These are phyloP conservation scores for Chenopodium suecicum DNA, from an alignment of 148 eudicot species.

Conservation along the genomic window DNA sequence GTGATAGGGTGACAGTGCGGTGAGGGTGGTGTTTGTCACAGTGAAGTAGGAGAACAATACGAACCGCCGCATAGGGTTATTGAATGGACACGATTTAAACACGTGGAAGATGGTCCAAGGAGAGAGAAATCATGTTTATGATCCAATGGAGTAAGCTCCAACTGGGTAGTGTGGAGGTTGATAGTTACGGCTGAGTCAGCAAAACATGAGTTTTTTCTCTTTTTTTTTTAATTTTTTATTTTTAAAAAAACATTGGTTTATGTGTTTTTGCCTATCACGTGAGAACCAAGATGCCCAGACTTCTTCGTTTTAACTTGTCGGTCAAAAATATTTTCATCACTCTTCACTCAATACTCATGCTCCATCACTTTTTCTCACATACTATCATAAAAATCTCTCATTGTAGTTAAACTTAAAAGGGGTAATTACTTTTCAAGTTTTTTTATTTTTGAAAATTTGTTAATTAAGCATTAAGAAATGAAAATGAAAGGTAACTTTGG, in stretches of 20 bases:
- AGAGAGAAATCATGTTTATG: not conserved
- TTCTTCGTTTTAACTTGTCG: constrained; percentile 41
- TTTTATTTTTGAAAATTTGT: too few species aligned
- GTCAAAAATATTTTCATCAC: constrained; percentile 31
- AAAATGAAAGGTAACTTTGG: too few species aligned
- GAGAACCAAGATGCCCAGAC: constrained; percentile 54
- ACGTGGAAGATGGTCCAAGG: constrained; percentile 3
- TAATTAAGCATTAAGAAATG: too few species aligned
- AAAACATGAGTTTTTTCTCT: not conserved
- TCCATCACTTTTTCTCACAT: not conserved
- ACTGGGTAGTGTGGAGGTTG: constrained; percentile 19
- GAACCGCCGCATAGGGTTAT: constrained; percentile 29
- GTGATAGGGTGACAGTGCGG: constrained; percentile 18
- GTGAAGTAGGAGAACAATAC: not conserved
- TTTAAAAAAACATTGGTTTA: constrained; percentile 17
- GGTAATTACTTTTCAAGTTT: too few species aligned
- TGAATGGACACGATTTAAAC: constrained; percentile 14
- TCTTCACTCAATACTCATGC: constrained; percentile 15
- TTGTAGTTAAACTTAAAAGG: too few species aligned
- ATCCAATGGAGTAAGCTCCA: constrained; percentile 6
- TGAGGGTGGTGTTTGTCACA: constrained; percentile 15
- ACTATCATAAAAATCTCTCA: not conserved
- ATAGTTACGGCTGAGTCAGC: constrained; percentile 24
- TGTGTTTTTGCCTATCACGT: constrained; percentile 48
- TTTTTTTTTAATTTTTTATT: not conserved